Conservation (phyloP, 2,329 filamentous ascomycete genomes). For the Microdochium bolleyi region DNA sequence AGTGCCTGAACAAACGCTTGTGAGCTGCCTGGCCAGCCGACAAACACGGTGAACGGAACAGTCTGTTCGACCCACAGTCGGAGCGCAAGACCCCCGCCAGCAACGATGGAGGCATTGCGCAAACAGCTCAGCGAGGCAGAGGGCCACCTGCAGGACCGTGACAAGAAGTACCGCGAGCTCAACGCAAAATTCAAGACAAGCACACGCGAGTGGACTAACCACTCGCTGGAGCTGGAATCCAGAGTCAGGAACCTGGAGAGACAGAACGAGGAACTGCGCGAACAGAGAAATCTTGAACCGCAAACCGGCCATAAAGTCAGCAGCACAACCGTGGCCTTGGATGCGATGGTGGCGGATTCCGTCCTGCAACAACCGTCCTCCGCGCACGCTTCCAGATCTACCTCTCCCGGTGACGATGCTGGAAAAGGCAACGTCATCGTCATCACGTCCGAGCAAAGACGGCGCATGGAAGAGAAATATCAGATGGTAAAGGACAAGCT, state of each 20-base stretch:
- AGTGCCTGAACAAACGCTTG: too few species aligned
- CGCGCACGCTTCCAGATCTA: too few species aligned
- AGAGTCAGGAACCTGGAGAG: not conserved
- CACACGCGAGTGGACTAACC: not conserved
- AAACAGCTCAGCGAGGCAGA: conserved; percentile 16
- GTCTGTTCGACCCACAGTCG: not conserved
- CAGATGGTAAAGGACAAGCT: not conserved
- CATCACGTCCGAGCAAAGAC: not conserved
- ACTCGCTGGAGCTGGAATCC: not conserved
- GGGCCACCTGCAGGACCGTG: conserved; percentile 14
- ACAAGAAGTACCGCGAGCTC: conserved; percentile 13
- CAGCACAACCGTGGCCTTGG: not conserved
- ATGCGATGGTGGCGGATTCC: not conserved
- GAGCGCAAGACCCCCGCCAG: not conserved
- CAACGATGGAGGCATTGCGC: conserved; percentile 15
- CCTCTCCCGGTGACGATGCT: too few species aligned
- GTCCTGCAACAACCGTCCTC: not conserved
- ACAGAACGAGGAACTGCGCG: not conserved
- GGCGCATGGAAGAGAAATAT: not conserved
- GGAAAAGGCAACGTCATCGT: not conserved
- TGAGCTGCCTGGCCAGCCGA: not conserved
- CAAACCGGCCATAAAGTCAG: not conserved
- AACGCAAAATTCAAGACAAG: not conserved
- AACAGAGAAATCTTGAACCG: not conserved
- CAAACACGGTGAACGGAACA: not conserved